A percentile compares a stretch with the other conserved stretches of the same genome.
phyloP scores from a whole-genome alignment of 495 filamentous ascomycete genomes.

The Aspergillus cristatus region DNA sequence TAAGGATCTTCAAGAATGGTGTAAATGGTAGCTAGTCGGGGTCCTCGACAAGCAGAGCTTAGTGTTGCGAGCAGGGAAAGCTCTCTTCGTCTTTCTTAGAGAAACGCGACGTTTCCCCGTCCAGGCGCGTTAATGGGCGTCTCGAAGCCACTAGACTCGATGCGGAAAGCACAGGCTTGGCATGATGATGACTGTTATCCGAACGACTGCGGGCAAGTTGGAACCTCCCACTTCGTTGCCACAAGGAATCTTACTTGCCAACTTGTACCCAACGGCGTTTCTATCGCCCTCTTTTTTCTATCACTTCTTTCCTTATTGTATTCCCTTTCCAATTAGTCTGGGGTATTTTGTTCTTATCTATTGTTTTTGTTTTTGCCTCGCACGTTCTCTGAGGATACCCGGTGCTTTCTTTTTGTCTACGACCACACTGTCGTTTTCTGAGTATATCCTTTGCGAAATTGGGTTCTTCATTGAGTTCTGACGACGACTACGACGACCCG shows the following conservation, averaged over 20 bases:
- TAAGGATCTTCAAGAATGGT: too few species aligned
- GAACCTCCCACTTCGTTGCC: slow-evolving; percentile 1
- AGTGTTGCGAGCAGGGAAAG: slow-evolving; percentile 7
- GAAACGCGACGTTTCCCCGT: slow-evolving; percentile 18
- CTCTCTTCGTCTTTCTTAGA: slow-evolving; percentile 3
- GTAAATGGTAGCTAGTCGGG: slow-evolving; percentile 3
- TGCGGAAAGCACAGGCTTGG: slow-evolving; percentile 14
- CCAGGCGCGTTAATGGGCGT: slow-evolving; percentile 32
- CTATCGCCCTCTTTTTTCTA: slow-evolving; percentile 1
- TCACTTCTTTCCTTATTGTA: slow-evolving; percentile 6
- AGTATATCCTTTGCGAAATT: slow-evolving; percentile 12
- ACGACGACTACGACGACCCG: slow-evolving; percentile 15
- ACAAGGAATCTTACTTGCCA: not conserved
- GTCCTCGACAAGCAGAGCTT: slow-evolving; percentile 9
- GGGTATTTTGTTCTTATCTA: slow-evolving; percentile 5
- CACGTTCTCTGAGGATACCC: slow-evolving; percentile 10
- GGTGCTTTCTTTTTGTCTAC: slow-evolving; percentile 8
- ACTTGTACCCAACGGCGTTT: not conserved
- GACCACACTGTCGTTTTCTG: slow-evolving; percentile 8
- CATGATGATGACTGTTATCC: slow-evolving; percentile 10
- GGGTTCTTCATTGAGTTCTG: slow-evolving; percentile 10
- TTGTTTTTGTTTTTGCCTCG: slow-evolving; percentile 1
- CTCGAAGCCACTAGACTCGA: slow-evolving; percentile 16
- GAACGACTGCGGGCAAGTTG: not conserved
- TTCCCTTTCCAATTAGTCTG: slow-evolving; percentile 1